A percentile compares a stretch with the other conserved stretches of the same genome.
Conservation (phyloP, 2,329 filamentous ascomycete species). For the Colletotrichum sp. region DNA sequence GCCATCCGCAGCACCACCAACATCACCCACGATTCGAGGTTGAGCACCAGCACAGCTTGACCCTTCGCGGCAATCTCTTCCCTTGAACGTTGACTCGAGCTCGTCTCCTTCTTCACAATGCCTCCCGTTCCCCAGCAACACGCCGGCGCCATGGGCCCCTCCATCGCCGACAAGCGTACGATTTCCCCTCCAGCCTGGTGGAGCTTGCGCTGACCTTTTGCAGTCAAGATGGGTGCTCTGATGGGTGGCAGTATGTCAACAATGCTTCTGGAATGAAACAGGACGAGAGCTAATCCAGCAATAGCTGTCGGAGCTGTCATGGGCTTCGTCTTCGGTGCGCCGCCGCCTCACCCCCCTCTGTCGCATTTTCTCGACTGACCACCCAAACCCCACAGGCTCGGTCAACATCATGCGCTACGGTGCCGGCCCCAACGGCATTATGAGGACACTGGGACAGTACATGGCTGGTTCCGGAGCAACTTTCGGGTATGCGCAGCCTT, state of each 20-base stretch:
- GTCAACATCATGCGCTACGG: slow-evolving; percentile 96
- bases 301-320: slow-evolving; percentile 94
- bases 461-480: slow-evolving; percentile 95
- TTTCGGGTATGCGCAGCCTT: slow-evolving; percentile 74
- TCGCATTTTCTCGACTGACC: not conserved
- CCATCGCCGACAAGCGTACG: slow-evolving; percentile 61
- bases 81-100: too few species aligned
- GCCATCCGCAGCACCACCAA: not conserved
- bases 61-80: not conserved
- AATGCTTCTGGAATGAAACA: not conserved
- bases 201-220: slow-evolving; percentile 26
- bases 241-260: slow-evolving; percentile 90
- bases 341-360: slow-evolving; percentile 25
- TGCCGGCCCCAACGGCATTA: slow-evolving; percentile 89
- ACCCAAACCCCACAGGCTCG: slow-evolving; percentile 61
- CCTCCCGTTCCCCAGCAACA: slow-evolving; percentile 36
- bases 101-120: not conserved
- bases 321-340: slow-evolving; percentile 93
- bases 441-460: slow-evolving; percentile 93
- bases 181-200: not conserved
- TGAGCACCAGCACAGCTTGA: not conserved
- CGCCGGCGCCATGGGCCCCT: slow-evolving; percentile 48
- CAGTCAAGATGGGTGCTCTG: slow-evolving; percentile 98
- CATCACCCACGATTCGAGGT: not conserved
- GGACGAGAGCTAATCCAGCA: slow-evolving; percentile 32